Evolutionary conservation across 352 stramenopile species (phyloP), one percentile per base, ranked within the genome.

Genomic region (Thraustotheca clavata): DNA sequence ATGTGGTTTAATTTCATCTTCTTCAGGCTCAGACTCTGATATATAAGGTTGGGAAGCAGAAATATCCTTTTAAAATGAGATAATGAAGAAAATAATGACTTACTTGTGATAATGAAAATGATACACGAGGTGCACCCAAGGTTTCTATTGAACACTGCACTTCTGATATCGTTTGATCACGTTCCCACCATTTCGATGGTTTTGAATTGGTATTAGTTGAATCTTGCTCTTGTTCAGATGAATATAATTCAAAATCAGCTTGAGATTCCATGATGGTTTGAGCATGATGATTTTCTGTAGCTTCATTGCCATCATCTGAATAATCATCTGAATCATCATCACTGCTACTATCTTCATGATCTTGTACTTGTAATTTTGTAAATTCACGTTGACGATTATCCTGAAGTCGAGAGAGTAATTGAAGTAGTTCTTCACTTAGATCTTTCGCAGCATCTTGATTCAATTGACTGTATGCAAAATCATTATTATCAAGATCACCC

Each of bases 201-300:
- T 52, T 8, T 40, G 35, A n/a, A 27, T 67, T n/a, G 12, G 52
- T 11, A 22, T 39, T 4, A 6, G 33, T 41, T 6, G 7, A 40
- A 29, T 31, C 35, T 20, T 16, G 67, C 29, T 38, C 0, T 66
- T 27, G 40, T 71, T 29, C 29, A 26, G 14, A 33, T n/a, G 27
- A 3, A 36, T 52, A 26, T 3, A 70, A 29, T 67, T 76, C 75
- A 32, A 76, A 26, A 0, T 73, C 24, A 4, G 49, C 59, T 40
- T 91, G 83, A 6, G 83, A 86, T 18, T 78, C 76, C 27, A 92
- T 67, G 35, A 92, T 92, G 36, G 88, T 80, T 1, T 62, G 49
- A 24, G 2, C 43, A 18, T 52, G 1, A 9, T 14, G 43, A 24
- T 9, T 31, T 24, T 52, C 43, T 52, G 12, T 31, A 9, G 43